Base-by-base conservation (phyloP, 768 basidiomycete species). In the button mushroom (Agaricus bisporus) region DNA sequence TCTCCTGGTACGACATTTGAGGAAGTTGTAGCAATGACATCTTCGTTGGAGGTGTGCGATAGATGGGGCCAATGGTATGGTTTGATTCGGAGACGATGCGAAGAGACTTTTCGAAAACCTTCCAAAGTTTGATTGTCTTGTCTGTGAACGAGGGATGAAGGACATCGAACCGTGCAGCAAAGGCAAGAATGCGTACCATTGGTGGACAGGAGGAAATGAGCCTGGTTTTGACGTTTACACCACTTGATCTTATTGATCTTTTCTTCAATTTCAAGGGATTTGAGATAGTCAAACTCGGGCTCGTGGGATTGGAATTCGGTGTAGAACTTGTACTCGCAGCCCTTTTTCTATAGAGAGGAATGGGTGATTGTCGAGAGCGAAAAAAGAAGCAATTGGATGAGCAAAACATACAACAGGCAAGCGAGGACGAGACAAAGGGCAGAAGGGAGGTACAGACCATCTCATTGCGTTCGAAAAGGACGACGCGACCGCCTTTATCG, bases 171-270 rank as follows among this genome's bases (percentile, higher is more conserved):
- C 29, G 53, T 20, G 37, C 29, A 38, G 18, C 20, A 20, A 54
- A 14, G 56, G 18, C 29, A 38, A 49, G 52, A 54, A 29, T 37
- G 70, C 79, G 56, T 57, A 95, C 97, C 97, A 64, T 99, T 99
- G 28, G 97, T 98, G 55, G 94, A 95, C 48, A 99, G 72, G 53
- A 99, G 73, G 71, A 99, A 98, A 71, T 99, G 97, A 42, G 97
- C 95, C 43, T 90, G 80, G 68, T 98, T 98, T 74, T 97, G 94
- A 59, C 97, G 83, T 76, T 86, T 94, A 79, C 95, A 98, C 97
- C 97, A 99, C 70, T 94, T 92, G 82, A 99, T 99, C 83, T 97
- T 91, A 79, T 99, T 99, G 79, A 99, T 99, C 87, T 99, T 99
- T 81, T 99, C 97, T 73, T 99, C 97, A 71, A 99, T 99, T 80